Evolutionary conservation across 2,329 filamentous ascomycete genomes (phyloP).

Genomic region (Verticillium zaregamsianum): DNA sequence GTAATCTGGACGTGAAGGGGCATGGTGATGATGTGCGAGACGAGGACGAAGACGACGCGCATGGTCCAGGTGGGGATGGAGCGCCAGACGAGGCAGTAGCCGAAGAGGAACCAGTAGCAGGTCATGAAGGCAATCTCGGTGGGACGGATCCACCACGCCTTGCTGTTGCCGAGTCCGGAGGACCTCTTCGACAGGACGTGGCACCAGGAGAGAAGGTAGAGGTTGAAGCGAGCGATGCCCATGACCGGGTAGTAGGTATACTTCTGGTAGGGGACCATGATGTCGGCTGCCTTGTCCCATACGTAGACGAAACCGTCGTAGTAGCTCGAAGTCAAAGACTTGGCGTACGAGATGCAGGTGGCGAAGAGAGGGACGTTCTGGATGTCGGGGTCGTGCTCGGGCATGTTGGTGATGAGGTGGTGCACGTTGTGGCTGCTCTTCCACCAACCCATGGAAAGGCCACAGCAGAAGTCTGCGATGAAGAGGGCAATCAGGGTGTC

Average conservation of each 20-base stretch:
- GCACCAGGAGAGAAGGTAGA: constrained; percentile 64
- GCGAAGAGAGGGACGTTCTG: constrained; percentile 69
- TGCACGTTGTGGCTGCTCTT: constrained; percentile 67
- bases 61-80: constrained; percentile 53
- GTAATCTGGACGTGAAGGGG: constrained; percentile 70
- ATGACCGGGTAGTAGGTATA: constrained; percentile 68
- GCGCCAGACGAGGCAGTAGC: constrained; percentile 60
- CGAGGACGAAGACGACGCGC: constrained; percentile 57
- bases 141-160: constrained; percentile 64
- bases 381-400: constrained; percentile 56
- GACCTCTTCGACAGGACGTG: constrained; percentile 56
- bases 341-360: constrained; percentile 61
- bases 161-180: constrained; percentile 48
- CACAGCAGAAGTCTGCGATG: constrained; percentile 61
- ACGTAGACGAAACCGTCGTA: constrained; percentile 58
- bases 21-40: constrained; percentile 63
- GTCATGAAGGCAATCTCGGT: constrained; percentile 59
- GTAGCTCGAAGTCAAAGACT: constrained; percentile 58
- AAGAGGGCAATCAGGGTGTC: constrained; percentile 61
- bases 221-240: constrained; percentile 66
- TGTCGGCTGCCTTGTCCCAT: constrained; percentile 57
- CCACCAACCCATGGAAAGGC: constrained; percentile 65
- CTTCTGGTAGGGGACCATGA: constrained; percentile 57
- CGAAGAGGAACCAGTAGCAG: constrained; percentile 66
- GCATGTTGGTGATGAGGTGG: constrained; percentile 62